Evolutionary conservation across 108 stramenopile species (phyloP), one percentile per base, ranked within the genome.

Genomic region (Fragilariopsis cylindrus): DNA sequence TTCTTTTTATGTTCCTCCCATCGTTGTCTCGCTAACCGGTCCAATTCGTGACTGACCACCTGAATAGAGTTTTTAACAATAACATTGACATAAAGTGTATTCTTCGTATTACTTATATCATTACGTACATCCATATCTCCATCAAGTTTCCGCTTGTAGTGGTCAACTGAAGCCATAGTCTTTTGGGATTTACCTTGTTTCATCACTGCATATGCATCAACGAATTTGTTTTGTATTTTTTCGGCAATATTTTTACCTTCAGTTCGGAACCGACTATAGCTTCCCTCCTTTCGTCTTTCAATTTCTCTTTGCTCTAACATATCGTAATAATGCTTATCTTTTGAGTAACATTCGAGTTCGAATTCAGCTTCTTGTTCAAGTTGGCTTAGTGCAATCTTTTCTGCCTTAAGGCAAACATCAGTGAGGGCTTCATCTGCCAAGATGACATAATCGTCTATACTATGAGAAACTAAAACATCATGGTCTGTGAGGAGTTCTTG

Each of bases 31-130:
- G 92, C 92, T 57, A 91, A 72, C n/a, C 92, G 79, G 30, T 93
- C 81, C 47, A 93, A 70, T 58, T 93, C 90, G 57, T 86, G 82
- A 48, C 84, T 84, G 13, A 93, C 88, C 8, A 93, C 87, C 57
- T 85, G 82, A 45, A 91, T 80, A 0, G 90, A 89, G 42, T 90
- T 84, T 62, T 88, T 93, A 44, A 93, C 92, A 40, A 93, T 83
- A 9, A 93, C 88, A 65, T 93, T 93, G 50, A 93, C 76, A 65
- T 88, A 93, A 15, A 90, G 66, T 4, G 90, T 93, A 6, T 83
- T 63, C 15, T 70, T 65, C 13, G 68, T 72, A 52, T 90, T 85
- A 8, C 58, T 75, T 30, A 90, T 76, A 13, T 81, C 74, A 7
- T 65, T 69, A 2, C 47, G 69, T 21, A 15, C 60, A 39, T 70